phyloP scores from a whole-genome alignment of 83 land plant species.

The Isoetes engelmannii region DNA sequence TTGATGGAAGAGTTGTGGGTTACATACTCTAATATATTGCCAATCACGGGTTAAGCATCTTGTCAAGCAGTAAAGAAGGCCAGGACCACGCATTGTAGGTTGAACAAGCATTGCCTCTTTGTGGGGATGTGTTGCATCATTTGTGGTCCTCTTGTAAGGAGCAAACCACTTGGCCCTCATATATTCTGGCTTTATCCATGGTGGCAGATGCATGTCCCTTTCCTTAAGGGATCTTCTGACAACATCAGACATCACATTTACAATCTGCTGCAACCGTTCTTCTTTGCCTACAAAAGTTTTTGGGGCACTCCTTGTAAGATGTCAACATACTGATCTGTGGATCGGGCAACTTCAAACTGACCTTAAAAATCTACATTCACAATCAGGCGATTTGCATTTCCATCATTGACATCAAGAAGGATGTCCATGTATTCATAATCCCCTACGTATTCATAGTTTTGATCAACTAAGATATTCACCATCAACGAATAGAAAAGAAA shows the following conservation, averaged over 20 bases:
- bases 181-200: constrained; percentile 60
- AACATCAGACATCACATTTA: constrained; percentile 60
- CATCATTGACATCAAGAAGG: constrained; percentile 23
- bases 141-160: constrained; percentile 39
- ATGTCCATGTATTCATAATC: constrained; percentile 95
- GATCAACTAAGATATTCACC: no score
- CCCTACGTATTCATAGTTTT: constrained; percentile 32
- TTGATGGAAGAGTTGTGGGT: no score
- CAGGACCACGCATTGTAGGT: constrained; percentile 13
- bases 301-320: constrained; percentile 55
- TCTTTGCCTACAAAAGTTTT: constrained; percentile 65
- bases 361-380: constrained; percentile 77
- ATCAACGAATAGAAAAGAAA: no score
- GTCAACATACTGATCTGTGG: constrained; percentile 50
- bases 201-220: constrained; percentile 71
- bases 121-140: constrained; percentile 4
- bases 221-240: constrained; percentile 70
- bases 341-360: constrained; percentile 88
- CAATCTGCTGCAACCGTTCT: constrained; percentile 68
- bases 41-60: background rate
- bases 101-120: background rate
- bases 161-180: constrained; percentile 67
- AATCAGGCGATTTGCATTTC: constrained; percentile 34
- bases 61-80: background rate
- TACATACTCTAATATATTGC: background rate